Evolutionary conservation across 805 yeast genomes (phyloP), one percentile per base, ranked within the genome.

Genomic region (Monosporozyma aquatica): DNA sequence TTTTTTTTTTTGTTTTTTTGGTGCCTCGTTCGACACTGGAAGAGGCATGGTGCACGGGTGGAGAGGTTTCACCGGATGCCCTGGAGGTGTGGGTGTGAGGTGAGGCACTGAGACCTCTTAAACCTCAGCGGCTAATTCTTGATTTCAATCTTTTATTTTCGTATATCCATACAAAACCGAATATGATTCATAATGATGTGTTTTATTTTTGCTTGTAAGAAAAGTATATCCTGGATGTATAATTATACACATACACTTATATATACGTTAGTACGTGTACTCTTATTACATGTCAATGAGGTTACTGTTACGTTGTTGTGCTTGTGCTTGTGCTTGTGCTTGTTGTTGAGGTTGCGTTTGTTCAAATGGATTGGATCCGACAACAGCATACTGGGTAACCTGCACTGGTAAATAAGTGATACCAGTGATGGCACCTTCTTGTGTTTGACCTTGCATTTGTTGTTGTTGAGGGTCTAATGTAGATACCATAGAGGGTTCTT

Each of bases 271-370:
- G n/a, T n/a, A n/a, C n/a, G n/a, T n/a, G n/a, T n/a, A n/a, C n/a
- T n/a, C n/a, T 15, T 17, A 15, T 50, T 45, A 58, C 42, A 58
- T 55, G 47, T 58, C 62, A 41, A 58, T 56, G 42, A 58, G 46
- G 37, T 56, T 58, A 14, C 56, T 49, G 26, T 41, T 48, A 38
- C 30, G 41, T 40, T 33, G 42, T 24, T 21, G 37, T 13, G 9
- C 30, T 22, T 32, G 39, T 18, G 21, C 43, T 34, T 37, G 45
- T 36, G 28, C 42, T 44, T 46, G 47, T 15, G 44, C 46, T 8
- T 43, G 44, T 39, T 48, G 44, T 24, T 26, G 37, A 26, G 37
- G 53, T 15, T 47, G 51, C 33, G 48, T 56, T 39, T 46, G 53
- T 18, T 40, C 39, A 23, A 42, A 43, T 21, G 45, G 48, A 21